phyloP scores from a whole-genome alignment of 345 rosid species.

The Eutrema japonicum region DNA sequence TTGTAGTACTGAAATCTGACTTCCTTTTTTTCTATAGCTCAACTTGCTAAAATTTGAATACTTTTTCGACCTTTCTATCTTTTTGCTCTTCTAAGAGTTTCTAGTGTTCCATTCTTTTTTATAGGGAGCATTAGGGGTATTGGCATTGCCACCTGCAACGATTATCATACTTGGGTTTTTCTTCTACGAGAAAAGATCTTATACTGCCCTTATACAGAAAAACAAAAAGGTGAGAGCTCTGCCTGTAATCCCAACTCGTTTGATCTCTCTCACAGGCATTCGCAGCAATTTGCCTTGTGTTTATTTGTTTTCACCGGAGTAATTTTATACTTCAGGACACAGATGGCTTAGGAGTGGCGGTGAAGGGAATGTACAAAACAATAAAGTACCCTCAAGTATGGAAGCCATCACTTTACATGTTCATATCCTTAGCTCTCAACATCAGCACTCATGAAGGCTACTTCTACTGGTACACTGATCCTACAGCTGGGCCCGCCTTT shows the following conservation, averaged over 20 bases:
- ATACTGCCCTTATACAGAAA: slow-evolving; percentile 40
- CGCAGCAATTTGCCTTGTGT: background rate
- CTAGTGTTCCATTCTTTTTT: slow-evolving; percentile 17
- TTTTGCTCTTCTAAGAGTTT: background rate
- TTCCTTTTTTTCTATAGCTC: background rate
- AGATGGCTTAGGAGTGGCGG: slow-evolving; percentile 53
- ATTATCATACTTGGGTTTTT: slow-evolving; percentile 63
- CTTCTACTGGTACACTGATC: slow-evolving; percentile 86
- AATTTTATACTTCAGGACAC: slow-evolving; percentile 44
- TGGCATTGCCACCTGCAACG: slow-evolving; percentile 65
- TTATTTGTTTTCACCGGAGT: background rate
- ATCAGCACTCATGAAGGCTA: slow-evolving; percentile 83
- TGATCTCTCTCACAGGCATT: slow-evolving; percentile 13
- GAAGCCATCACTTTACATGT: slow-evolving; percentile 89
- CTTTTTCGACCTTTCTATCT: background rate
- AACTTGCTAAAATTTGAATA: background rate
- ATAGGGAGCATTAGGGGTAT: slow-evolving; percentile 66
- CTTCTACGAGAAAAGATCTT: slow-evolving; percentile 59
- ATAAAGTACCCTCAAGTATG: slow-evolving; percentile 75
- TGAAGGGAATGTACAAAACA: slow-evolving; percentile 60
- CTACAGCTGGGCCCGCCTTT: slow-evolving; percentile 76
- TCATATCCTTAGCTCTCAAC: slow-evolving; percentile 70
- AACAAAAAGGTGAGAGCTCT: slow-evolving; percentile 55
- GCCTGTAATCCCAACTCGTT: background rate
- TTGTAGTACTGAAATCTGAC: background rate